Conservation (phyloP, 2,329 filamentous ascomycete species). For the Alternaria incomplexa region DNA sequence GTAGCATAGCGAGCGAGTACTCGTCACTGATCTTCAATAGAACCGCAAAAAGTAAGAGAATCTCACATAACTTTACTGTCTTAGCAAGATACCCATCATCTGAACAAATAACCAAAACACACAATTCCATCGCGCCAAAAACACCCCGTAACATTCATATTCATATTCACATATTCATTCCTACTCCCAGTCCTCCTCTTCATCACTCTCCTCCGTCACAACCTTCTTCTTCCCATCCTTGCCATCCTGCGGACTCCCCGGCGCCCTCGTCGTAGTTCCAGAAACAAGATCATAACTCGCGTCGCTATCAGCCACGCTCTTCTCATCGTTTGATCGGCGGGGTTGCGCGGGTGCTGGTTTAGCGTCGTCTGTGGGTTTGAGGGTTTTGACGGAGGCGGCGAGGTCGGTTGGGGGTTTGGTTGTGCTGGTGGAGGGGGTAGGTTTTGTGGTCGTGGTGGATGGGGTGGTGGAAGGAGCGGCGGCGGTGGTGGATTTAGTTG, state of each 20-base stretch:
- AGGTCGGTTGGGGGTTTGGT: constrained; percentile 18
- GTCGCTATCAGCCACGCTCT: constrained; percentile 90
- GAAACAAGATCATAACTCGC: constrained; percentile 92
- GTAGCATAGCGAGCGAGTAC: constrained; percentile 2
- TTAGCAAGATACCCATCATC: background rate
- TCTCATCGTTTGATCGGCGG: constrained; percentile 72
- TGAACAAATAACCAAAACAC: background rate
- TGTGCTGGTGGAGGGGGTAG: no score
- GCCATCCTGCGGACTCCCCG: constrained; percentile 66
- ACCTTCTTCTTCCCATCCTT: constrained; percentile 57
- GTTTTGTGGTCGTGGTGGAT: constrained; percentile 1
- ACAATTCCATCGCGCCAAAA: background rate
- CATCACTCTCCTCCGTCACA: constrained; percentile 67
- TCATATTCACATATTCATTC: background rate
- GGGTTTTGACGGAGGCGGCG: constrained; percentile 46
- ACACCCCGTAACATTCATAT: background rate
- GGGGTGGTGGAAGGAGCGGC: no score
- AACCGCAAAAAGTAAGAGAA: background rate
- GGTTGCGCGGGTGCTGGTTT: constrained; percentile 64
- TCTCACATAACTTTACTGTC: background rate
- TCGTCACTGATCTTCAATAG: background rate
- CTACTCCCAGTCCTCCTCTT: constrained; percentile 75
- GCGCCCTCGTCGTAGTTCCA: constrained; percentile 77
- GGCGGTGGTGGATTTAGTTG: constrained; percentile 29
- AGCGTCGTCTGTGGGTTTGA: constrained; percentile 41